Percentiles rank a stretch among this genome's conserved stretches.
phyloP scores from a whole-genome alignment of 805 yeast genomes.

The Starmera dryadoides region DNA sequence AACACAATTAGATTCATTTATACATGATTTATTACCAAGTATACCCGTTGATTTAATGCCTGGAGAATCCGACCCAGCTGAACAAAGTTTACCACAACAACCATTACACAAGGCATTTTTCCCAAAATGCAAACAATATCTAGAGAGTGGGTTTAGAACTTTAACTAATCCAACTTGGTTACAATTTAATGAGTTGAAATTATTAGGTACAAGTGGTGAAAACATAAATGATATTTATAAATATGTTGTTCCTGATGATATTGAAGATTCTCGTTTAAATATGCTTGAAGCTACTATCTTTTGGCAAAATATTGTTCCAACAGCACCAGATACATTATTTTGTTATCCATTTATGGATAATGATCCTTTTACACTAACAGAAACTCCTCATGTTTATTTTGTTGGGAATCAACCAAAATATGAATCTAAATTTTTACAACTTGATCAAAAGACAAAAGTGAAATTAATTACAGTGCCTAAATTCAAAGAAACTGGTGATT shows the following conservation, averaged over 20 bases:
- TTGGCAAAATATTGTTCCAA: constrained; percentile 89
- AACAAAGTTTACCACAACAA: constrained; percentile 79
- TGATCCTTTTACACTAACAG: constrained; percentile 78
- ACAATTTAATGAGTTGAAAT: constrained; percentile 44
- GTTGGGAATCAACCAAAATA: constrained; percentile 76
- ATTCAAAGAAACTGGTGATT: constrained; percentile 57
- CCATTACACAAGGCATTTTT: constrained; percentile 79
- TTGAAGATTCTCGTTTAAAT: constrained; percentile 32
- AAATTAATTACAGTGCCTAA: constrained; percentile 63
- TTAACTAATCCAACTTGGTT: constrained; percentile 74
- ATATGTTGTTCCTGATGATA: constrained; percentile 42
- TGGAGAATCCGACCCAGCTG: constrained; percentile 83
- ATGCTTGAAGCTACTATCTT: constrained; percentile 60
- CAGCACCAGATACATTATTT: constrained; percentile 93
- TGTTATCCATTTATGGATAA: constrained; percentile 71
- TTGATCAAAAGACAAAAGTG: constrained; percentile 33
- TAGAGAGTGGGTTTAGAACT: constrained; percentile 31
- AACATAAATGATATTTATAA: constrained; percentile 70
- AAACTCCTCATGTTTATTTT: constrained; percentile 81
- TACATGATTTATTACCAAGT: constrained; percentile 47
- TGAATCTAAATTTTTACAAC: constrained; percentile 34
- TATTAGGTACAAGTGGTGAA: constrained; percentile 81
- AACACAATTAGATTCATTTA: constrained; percentile 48
- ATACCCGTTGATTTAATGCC: constrained; percentile 78
- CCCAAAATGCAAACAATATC: constrained; percentile 32